These are phyloP conservation scores for Geotrichum aggregatum DNA, from an alignment of 1,139 yeast genomes.

Conservation along the genomic window DNA sequence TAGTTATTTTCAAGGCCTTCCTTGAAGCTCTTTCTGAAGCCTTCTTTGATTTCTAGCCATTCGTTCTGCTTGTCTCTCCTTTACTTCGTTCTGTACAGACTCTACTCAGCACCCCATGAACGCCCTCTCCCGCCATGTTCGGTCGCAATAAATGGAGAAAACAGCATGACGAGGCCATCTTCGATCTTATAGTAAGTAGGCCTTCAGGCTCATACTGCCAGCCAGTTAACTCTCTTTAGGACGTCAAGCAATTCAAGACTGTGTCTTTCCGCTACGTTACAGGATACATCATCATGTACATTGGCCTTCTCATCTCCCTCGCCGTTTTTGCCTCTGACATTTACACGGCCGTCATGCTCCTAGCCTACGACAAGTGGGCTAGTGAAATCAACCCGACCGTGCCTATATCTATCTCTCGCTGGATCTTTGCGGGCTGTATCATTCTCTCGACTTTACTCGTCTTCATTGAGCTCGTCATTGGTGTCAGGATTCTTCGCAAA, in stretches of 20 bases:
- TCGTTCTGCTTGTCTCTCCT: no score
- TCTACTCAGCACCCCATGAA: no score
- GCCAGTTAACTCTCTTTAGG: conserved; percentile 26
- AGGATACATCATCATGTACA: conserved; percentile 52
- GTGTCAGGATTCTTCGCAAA: conserved; percentile 55
- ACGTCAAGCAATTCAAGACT: conserved; percentile 51
- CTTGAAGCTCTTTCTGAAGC: no score
- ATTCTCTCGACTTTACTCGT: conserved; percentile 63
- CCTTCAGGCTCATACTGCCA: background rate
- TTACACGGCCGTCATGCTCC: conserved; percentile 70
- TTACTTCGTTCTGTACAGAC: no score
- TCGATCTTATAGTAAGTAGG: conserved; percentile 30
- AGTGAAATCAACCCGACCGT: conserved; percentile 51
- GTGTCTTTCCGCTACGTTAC: conserved; percentile 50
- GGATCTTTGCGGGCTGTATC: conserved; percentile 83
- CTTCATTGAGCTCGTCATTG: conserved; percentile 57
- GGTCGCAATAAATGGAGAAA: conserved; percentile 29
- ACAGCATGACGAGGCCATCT: conserved; percentile 30
- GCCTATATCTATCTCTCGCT: conserved; percentile 62
- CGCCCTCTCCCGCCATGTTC: conserved; percentile 9
- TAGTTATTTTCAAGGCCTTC: no score
- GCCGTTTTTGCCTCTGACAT: conserved; percentile 68
- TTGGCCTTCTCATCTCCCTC: conserved; percentile 50
- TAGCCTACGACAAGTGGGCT: conserved; percentile 77
- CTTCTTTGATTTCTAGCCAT: no score